Evolutionary conservation across 345 rosid species (phyloP), one percentile per base, ranked within the genome.

Genomic region (Trapa bicornis): DNA sequence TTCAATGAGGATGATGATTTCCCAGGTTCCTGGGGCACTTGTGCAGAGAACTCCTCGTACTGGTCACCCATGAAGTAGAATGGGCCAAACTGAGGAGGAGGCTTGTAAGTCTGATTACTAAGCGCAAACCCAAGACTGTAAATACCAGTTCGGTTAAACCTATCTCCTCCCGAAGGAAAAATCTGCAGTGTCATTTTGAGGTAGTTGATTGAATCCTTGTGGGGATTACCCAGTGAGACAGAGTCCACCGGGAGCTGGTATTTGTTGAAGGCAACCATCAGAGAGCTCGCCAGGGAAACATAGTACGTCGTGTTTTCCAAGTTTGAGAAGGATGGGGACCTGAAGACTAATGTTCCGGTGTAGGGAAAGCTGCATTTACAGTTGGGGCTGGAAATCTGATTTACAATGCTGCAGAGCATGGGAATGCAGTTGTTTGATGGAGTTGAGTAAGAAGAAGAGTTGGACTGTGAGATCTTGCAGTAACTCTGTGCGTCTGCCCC

Each of bases 351-450:
- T 39, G 69, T 72, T 74, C 99, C 99, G 12, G 64, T 83, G 77
- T 81, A 81, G 36, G 99, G 88, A 76, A 77, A 65, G 7, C 84
- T 81, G 66, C 99, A 94, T 13, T 52, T 57, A 64, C 99, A 94
- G 22, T 47, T 65, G 41, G 96, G 85, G 77, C 88, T 89, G 32
- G 93, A 73, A 72, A 39, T 67, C 77, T 68, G 78, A 65, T 62
- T 75, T 0, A 69, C 45, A 52, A 43, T 45, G 78, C 96, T 41
- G 76, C 96, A 89, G 6, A 69, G 22, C 35, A 16, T 0, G 42
- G 75, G 81, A 2, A 12, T n/a, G 67, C 99, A 94, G 63, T 76
- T 84, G 61, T 69, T 57, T 42, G 76, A 72, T 3, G 71, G 76
- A 1, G 97, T 86, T 11, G 75, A 45, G 66, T 75, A 85, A 2